phyloP scores from a whole-genome alignment of 2,329 filamentous ascomycete species.

The Seiridium unicorne region DNA sequence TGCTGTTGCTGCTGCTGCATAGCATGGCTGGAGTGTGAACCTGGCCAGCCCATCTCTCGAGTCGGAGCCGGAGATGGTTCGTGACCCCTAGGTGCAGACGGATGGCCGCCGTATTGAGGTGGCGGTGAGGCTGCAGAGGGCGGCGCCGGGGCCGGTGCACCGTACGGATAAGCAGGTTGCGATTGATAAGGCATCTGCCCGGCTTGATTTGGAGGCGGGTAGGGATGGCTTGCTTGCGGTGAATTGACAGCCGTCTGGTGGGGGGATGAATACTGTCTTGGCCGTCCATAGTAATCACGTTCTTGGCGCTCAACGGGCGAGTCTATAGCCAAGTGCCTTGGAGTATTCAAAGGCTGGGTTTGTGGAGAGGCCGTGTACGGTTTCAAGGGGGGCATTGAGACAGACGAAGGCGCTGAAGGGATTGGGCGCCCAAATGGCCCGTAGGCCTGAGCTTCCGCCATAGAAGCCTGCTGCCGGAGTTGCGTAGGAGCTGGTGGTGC shows the following conservation, averaged over 20 bases:
- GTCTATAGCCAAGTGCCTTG: conserved; percentile 45
- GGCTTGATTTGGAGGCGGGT: conserved; percentile 38
- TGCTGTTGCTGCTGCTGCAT: conserved; percentile 30
- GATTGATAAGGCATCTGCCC: conserved; percentile 39
- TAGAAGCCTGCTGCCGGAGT: conserved; percentile 43
- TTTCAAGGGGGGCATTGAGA: conserved; percentile 58
- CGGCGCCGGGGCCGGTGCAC: conserved; percentile 35
- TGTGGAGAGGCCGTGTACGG: conserved; percentile 53
- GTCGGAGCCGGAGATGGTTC: conserved; percentile 33
- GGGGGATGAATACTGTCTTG: conserved; percentile 28
- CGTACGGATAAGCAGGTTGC: conserved; percentile 44
- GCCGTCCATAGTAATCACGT: conserved; percentile 47
- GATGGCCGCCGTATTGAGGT: conserved; percentile 53
- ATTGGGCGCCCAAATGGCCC: conserved; percentile 43
- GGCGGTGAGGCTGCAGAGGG: conserved; percentile 47
- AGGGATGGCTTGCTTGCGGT: conserved; percentile 46
- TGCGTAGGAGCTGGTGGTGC: conserved; percentile 39
- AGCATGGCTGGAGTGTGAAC: conserved; percentile 25
- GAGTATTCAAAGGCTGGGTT: conserved; percentile 41
- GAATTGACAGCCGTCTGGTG: conserved; percentile 39
- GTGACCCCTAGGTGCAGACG: conserved; percentile 39
- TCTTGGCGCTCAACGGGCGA: conserved; percentile 34
- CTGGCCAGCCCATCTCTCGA: conserved; percentile 27
- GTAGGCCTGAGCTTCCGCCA: conserved; percentile 40
- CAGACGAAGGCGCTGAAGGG: conserved; percentile 38